Percentiles rank a stretch among this genome's conserved stretches.
Conservation (phyloP, 768 basidiomycete genomes). For the Rhizopogon vesiculosus region DNA sequence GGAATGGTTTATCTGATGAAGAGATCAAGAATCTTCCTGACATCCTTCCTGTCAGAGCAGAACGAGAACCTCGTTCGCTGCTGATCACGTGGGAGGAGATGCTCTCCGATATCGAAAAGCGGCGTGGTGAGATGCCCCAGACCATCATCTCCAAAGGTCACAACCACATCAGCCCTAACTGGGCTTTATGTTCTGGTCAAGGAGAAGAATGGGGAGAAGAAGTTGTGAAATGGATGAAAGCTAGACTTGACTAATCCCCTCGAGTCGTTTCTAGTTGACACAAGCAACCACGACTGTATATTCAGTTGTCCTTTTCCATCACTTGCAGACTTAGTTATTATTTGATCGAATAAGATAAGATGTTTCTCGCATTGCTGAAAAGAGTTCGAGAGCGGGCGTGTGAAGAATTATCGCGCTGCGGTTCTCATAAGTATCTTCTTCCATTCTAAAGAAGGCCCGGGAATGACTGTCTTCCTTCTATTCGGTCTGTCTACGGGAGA, state of each 20-base stretch:
- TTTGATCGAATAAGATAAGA: too few species aligned
- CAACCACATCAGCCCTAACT: constrained; percentile 58
- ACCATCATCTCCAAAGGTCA: constrained; percentile 44
- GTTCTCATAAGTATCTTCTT: too few species aligned
- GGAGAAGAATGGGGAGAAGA: constrained; percentile 62
- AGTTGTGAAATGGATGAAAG: constrained; percentile 31
- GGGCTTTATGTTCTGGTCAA: constrained; percentile 45
- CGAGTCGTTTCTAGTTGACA: background rate
- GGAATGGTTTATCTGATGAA: constrained; percentile 30
- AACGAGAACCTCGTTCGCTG: constrained; percentile 49
- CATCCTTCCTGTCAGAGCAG: constrained; percentile 43
- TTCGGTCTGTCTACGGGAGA: too few species aligned
- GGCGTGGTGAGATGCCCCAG: constrained; percentile 26
- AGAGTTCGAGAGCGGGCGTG: too few species aligned
- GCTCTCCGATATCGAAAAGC: constrained; percentile 31
- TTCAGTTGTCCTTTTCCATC: background rate
- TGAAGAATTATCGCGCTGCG: too few species aligned
- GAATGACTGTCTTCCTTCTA: too few species aligned
- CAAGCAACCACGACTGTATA: background rate
- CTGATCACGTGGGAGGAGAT: constrained; percentile 33
- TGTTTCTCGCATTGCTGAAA: too few species aligned
- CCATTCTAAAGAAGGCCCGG: too few species aligned
- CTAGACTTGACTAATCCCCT: constrained; percentile 6
- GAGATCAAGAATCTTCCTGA: constrained; percentile 38
- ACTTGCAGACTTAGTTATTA: too few species aligned